Base-by-base conservation (phyloP, 805 yeast genomes). In the Groenewaldozyma tartarivorans region DNA sequence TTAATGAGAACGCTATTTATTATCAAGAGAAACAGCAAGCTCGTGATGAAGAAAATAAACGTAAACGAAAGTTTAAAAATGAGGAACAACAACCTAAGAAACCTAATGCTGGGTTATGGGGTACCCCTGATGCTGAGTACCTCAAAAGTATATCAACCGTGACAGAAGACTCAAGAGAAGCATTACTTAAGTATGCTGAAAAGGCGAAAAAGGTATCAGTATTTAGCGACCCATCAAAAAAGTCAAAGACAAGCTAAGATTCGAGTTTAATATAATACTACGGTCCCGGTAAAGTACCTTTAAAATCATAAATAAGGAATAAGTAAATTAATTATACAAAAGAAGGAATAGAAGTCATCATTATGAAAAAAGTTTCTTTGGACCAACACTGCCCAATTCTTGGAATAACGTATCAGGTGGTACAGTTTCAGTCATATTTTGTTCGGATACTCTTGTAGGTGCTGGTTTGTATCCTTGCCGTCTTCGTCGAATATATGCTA, bases 391-490 rank as follows among this genome's bases (percentile, higher is more conserved):
- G 64, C 11, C 71, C 63, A 49, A 64, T 63, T 50, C 72, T 44
- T 63, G 65, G 54, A 71, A 57, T 33, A 78, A 55, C 43, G 66
- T 68, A 41, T 67, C 75, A 4, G 82, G 83, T 1, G 84, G 83
- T 30, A 76, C 77, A 5, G 75, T 71, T 43, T 70, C 68, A 33
- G 75, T 58, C 82, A 77, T 76, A 42, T 73, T 78, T 19, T 71
- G 67, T 44, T 75, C 82, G 36, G 74, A 74, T 22, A 74, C 76
- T 46, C 81, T 66, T n/a, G 73, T 71, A 35, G 68, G 63, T 22
- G 77, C 51, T 11, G 76, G 69, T 30, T 56, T 59, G 48, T 72
- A 68, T 4, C 63, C 60, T 13, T 68, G 68, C 5, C 62, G 56
- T 32, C 66, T 57, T 39, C 61, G 60, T 39, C 57, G 64, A 51